Percentiles rank a stretch among this genome's conserved stretches.
These are phyloP conservation scores for Arachis hypogaea DNA, from an alignment of 306 rosid genomes.

Conservation along the genomic window DNA sequence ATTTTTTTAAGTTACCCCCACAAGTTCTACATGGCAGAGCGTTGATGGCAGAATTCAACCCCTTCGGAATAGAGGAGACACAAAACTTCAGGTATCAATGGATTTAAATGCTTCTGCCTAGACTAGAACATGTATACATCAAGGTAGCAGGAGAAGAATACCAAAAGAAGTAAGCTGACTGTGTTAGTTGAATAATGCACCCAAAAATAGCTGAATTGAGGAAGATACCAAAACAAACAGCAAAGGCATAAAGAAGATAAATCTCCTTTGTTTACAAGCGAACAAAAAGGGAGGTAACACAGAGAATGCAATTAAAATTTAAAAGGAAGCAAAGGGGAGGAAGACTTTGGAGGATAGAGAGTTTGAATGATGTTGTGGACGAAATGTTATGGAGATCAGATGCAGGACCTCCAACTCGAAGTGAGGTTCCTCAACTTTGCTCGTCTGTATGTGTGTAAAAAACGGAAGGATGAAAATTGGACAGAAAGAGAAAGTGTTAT, in stretches of 20 bases:
- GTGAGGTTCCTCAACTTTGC: conserved; percentile 14
- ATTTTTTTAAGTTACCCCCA: background rate
- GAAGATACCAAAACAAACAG: background rate
- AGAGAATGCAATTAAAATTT: too few relatives aligned
- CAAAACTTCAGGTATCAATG: conserved; percentile 1
- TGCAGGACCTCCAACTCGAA: background rate
- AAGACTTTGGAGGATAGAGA: too few relatives aligned
- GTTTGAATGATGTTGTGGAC: too few relatives aligned
- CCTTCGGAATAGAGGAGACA: background rate
- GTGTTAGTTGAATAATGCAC: too few relatives aligned
- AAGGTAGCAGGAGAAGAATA: background rate
- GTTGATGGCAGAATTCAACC: background rate
- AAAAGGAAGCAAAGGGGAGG: too few relatives aligned
- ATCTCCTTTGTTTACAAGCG: too few relatives aligned
- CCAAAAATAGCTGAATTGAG: background rate
- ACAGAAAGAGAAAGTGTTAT: too few relatives aligned
- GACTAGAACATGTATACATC: background rate
- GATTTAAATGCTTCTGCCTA: background rate
- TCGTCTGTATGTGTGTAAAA: background rate
- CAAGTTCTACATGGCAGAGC: background rate
- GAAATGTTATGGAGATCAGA: background rate
- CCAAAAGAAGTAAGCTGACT: background rate
- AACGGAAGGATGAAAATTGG: too few relatives aligned
- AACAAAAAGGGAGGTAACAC: too few relatives aligned
- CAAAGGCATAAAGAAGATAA: background rate